Evolutionary conservation across 176 grass and related monocot species (phyloP), one percentile per base, ranked within the genome.

Genomic region (Ananas comosus): DNA sequence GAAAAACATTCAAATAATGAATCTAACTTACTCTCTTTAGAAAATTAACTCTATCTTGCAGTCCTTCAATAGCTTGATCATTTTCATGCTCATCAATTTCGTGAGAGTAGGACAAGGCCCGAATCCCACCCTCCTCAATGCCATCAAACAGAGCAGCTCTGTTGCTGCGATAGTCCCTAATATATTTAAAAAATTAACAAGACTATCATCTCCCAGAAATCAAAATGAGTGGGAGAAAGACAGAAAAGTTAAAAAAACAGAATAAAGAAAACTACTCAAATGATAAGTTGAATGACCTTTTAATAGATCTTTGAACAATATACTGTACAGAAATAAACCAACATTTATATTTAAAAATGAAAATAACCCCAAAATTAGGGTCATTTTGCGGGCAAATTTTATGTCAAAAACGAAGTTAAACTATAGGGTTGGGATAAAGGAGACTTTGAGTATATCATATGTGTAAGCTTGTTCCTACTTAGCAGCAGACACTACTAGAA

Each of bases 81-180:
- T 96, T 96, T 24, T 91, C 85, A 74, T 86, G 72, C 63, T 96
- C 91, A 77, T 88, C 74, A 65, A 86, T 88, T 79, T 96, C 91
- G 52, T 74, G 87, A 50, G 91, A 96, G 10, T 91, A 91, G 27
- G 82, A 73, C n/a, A 80, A 57, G 4, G 74, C 80, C 64, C 69
- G 86, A 19, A 86, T 74, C 13, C 78, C 82, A 54, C 85, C 88
- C 70, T 91, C 87, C 74, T 88, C 88, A 71, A 96, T 88, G 57
- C 87, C 82, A 81, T 91, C 87, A 65, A 91, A 96, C 48, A 96
- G 81, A 79, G 85, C 79, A 73, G 76, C 28, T 54, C 82, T 96
- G 72, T 87, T 74, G 59, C 51, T 72, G 11, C 68, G 70, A 48
- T 84, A 75, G 53, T 91, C 81, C 64, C 84, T 84, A 59, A 24